Base-by-base conservation (phyloP, 2,329 filamentous ascomycete genomes). In the Cytospora schulzeri region DNA sequence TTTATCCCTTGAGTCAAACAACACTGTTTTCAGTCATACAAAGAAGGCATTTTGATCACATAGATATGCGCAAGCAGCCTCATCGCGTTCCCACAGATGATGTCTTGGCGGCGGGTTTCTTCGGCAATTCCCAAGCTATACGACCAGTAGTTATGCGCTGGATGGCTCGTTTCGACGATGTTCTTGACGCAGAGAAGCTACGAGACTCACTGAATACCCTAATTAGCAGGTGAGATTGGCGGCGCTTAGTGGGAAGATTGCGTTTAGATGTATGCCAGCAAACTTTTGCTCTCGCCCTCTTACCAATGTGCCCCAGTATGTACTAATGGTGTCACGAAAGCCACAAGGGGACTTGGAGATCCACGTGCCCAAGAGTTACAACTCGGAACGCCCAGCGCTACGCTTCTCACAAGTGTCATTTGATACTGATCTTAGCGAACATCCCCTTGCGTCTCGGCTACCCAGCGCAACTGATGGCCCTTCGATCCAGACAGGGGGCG, bases 201-300 rank as follows among this genome's bases (percentile, higher is more conserved):
- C 70, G 71, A 2, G 59, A 54, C 12, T 69, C 79, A 0, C 69
- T 83, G 2, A 69, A 71, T 8, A 69, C 67, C 14, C 69, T 84
- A 12, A 77, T 41, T 3, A 41, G 19, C 19, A 41, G 15, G 15
- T 14, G 76, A 1, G 77, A 78, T 45, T 84, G 81, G 81, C 74
- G 74, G 33, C 80, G 80, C 64, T 67, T 84, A 1, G 80, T 79
- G 0, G 81, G 79, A 6, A 74, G 81, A 8, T 65, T 83, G 17
- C 71, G 79, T n/a, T 17, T 54, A 12, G n/a, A 15, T 31, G 52
- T 54, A 31, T 26, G 52, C 29, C 28, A 19, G 24, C 26, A 4
- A 17, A n/a, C n/a, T n/a, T 17, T 19, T 41, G 15, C 38, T 41
- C 19, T 19, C 8, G 4, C 38, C 14, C 14, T 38, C 2, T 38